Percentiles rank a stretch among this genome's conserved stretches.
Conservation (phyloP, 2,329 filamentous ascomycete genomes). For the Trichoderma citrinoviride region DNA sequence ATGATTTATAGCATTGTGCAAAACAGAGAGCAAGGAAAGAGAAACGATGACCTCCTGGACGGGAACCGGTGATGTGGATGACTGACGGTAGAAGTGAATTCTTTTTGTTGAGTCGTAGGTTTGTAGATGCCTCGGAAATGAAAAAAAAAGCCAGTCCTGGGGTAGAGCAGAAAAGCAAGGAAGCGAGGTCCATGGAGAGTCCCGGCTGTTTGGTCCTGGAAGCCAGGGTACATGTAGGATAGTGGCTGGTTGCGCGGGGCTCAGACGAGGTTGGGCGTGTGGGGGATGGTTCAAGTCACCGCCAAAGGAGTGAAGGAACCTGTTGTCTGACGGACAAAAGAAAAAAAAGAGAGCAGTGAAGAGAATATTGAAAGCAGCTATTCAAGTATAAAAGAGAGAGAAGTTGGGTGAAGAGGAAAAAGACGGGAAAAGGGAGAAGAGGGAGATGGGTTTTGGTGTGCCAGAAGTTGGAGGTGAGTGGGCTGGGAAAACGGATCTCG, state of each 20-base stretch:
- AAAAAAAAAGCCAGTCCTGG: not conserved
- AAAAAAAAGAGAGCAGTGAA: not conserved
- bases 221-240: not conserved
- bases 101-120: not conserved
- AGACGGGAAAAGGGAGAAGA: not conserved
- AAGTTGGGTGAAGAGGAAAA: not conserved
- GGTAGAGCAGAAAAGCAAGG: not conserved
- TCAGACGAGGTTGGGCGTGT: not conserved
- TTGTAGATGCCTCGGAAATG: not conserved
- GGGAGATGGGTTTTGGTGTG: too few relatives aligned
- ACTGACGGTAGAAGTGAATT: not conserved
- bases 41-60: not conserved
- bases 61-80: not conserved
- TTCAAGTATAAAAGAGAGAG: not conserved
- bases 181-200: slow-evolving; percentile 7
- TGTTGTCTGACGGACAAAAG: not conserved
- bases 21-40: not conserved
- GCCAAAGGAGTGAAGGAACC: not conserved
- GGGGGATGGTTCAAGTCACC: not conserved
- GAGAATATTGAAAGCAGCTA: slow-evolving; percentile 2
- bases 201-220: slow-evolving; percentile 14
- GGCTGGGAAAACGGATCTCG: slow-evolving; percentile 24
- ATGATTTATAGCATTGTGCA: slow-evolving; percentile 22
- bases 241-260: slow-evolving; percentile 4
- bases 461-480: not conserved